phyloP scores from a whole-genome alignment of 306 rosid genomes.

The Pyrus betulifolia region DNA sequence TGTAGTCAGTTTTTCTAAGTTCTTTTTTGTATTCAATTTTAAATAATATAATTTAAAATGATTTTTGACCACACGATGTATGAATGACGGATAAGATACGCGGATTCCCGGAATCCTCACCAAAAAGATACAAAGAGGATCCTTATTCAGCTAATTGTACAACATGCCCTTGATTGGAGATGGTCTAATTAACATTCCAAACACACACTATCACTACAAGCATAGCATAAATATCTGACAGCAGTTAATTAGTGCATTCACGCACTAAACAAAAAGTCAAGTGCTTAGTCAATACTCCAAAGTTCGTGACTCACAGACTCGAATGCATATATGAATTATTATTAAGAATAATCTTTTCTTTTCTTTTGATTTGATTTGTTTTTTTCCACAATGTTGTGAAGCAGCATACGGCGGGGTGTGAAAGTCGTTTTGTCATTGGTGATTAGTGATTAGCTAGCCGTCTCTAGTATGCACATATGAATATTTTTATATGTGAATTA shows the following conservation, averaged over 20 bases:
- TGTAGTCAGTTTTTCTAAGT: too few relatives aligned
- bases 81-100: too few relatives aligned
- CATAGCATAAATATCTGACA: neutral
- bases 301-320: neutral
- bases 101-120: too few relatives aligned
- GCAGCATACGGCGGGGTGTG: neutral
- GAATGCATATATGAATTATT: neutral
- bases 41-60: too few relatives aligned
- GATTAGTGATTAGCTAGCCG: neutral
- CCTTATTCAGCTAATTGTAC: too few relatives aligned
- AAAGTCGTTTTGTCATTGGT: neutral
- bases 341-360: neutral
- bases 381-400: constrained; percentile 5
- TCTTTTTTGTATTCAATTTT: too few relatives aligned
- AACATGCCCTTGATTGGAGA: too few relatives aligned
- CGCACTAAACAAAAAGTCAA: neutral
- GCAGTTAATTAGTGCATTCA: neutral
- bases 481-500: neutral
- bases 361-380: neutral
- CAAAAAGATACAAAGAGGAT: too few relatives aligned
- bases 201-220: neutral
- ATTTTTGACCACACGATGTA: too few relatives aligned
- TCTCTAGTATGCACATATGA: neutral
- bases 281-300: neutral
- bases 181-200: too few relatives aligned